Conservation (phyloP, 257 asterid species). For the Nicotiana obtusifolia region DNA sequence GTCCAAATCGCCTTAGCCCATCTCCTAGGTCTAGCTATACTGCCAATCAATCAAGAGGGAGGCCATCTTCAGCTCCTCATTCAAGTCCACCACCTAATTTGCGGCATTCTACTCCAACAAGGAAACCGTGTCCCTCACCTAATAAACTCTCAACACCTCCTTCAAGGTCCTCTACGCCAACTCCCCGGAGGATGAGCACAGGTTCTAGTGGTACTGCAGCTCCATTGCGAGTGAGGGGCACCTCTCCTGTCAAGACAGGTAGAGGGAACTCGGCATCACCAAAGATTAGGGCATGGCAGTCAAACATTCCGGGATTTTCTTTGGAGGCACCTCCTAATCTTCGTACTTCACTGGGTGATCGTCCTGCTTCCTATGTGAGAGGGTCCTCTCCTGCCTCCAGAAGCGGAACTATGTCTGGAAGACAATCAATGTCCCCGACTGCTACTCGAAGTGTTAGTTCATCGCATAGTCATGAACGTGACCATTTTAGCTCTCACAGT, state of each 20-base stretch:
- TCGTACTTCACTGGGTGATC: constrained; percentile 88
- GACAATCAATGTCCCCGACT: constrained; percentile 93
- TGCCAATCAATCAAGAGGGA: constrained; percentile 57
- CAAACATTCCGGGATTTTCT: constrained; percentile 81
- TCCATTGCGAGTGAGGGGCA: constrained; percentile 57
- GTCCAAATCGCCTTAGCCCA: constrained; percentile 81
- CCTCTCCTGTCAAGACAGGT: constrained; percentile 72
- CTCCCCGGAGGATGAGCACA: constrained; percentile 74
- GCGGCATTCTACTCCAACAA: constrained; percentile 49
- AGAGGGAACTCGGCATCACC: constrained; percentile 87
- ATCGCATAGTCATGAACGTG: constrained; percentile 70
- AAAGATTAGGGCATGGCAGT: constrained; percentile 73
- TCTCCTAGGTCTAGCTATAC: constrained; percentile 61
- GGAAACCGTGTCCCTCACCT: constrained; percentile 78
- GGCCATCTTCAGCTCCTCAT: constrained; percentile 55
- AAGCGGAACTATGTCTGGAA: constrained; percentile 63
- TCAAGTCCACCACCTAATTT: constrained; percentile 70
- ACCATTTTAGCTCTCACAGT: constrained; percentile 58
- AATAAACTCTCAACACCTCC: constrained; percentile 50
- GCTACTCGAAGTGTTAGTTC: constrained; percentile 80
- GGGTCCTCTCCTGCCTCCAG: constrained; percentile 97
- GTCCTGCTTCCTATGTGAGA: constrained; percentile 88
- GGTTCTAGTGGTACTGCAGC: constrained; percentile 44
- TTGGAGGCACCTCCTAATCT: constrained; percentile 93
- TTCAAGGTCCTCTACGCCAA: constrained; percentile 58